Conservation (phyloP, 2,329 filamentous ascomycete genomes). For the Pseudogymnoascus sp. region DNA sequence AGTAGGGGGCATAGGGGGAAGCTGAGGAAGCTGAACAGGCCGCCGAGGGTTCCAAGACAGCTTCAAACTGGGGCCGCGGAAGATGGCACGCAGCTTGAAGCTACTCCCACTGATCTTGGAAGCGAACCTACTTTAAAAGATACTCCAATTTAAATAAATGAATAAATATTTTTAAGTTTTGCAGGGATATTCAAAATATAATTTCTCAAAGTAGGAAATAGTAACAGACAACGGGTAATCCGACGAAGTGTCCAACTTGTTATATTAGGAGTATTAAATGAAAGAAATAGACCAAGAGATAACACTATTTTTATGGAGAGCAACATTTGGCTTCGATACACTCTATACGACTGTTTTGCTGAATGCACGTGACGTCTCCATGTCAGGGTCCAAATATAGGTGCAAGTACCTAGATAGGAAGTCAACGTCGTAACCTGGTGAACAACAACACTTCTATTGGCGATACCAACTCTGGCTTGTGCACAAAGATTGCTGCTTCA, state of each 20-base stretch:
- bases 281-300: neutral
- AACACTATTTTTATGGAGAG: neutral
- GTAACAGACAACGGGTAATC: neutral
- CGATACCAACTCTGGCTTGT: neutral
- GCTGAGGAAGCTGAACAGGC: slow-evolving; percentile 19
- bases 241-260: neutral
- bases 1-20: slow-evolving; percentile 33
- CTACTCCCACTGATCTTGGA: neutral
- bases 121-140: neutral
- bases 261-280: neutral
- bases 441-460: neutral
- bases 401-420: neutral
- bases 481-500: neutral
- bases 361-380: neutral
- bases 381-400: neutral
- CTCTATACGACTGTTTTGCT: neutral
- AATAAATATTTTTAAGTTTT: neutral
- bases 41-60: neutral
- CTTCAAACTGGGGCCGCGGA: neutral
- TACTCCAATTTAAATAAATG: neutral
- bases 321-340: neutral
- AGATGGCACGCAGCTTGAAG: neutral
- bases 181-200: neutral
- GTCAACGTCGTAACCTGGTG: neutral
- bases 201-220: neutral